Evolutionary conservation across 2,329 filamentous ascomycete genomes (phyloP).

Genomic region (Verticillium klebahnii): DNA sequence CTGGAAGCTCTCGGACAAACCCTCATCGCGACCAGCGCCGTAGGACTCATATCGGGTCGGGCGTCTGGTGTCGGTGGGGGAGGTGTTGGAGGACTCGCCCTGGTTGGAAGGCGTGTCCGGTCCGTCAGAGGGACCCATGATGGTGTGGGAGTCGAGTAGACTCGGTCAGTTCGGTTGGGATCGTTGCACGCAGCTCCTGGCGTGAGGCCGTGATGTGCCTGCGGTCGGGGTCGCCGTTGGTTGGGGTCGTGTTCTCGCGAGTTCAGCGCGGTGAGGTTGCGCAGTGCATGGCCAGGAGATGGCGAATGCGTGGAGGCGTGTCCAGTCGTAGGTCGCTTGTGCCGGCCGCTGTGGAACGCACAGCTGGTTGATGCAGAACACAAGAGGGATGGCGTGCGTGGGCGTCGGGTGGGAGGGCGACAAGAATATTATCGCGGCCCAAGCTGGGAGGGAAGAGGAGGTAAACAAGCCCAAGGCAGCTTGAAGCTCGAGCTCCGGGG

Average conservation of each 20-base stretch:
- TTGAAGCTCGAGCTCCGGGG: not conserved
- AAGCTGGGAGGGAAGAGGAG: not conserved
- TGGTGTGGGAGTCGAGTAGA: not conserved
- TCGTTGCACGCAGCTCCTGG: not conserved
- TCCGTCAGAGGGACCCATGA: not conserved
- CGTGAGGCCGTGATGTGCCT: not conserved
- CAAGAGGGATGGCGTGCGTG: not conserved
- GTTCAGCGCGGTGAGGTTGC: not conserved
- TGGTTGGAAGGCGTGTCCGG: not conserved
- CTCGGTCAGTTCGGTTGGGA: not conserved
- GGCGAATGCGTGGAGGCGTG: not conserved
- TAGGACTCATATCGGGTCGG: constrained; percentile 29
- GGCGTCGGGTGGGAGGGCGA: not conserved
- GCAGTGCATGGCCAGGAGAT: not conserved
- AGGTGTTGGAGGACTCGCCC: not conserved
- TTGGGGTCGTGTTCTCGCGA: not conserved
- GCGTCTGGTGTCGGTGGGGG: constrained; percentile 40
- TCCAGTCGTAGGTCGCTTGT: not conserved
- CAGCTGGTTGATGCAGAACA: not conserved
- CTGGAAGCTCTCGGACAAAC: constrained; percentile 49
- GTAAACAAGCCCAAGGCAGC: not conserved
- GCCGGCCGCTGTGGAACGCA: not conserved
- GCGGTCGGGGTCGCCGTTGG: not conserved
- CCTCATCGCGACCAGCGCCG: constrained; percentile 34
- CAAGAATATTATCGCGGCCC: not conserved